phyloP scores from a whole-genome alignment of 768 basidiomycete genomes.

The Cystobasidium ongulense region DNA sequence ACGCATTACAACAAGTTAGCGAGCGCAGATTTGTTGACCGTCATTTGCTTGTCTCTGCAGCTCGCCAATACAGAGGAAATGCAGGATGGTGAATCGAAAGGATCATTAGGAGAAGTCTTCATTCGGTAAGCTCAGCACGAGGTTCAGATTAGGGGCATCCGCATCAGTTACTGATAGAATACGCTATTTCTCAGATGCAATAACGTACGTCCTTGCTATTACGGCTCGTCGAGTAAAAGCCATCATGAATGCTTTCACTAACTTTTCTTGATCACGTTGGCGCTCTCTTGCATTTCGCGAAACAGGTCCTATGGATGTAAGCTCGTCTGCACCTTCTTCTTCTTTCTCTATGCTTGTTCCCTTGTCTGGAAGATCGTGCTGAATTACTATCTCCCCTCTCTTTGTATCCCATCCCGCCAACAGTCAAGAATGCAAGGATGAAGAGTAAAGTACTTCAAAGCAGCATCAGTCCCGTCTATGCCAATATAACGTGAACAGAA shows the following conservation, averaged over 20 bases:
- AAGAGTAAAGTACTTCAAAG: not conserved
- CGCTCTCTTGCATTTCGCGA: not conserved
- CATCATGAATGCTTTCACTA: not conserved
- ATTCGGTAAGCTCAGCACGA: conserved; percentile 70
- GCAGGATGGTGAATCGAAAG: conserved; percentile 89
- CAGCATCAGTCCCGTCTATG: too few species aligned
- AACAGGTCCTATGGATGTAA: conserved; percentile 31
- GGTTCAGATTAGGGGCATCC: too few species aligned
- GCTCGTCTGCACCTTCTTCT: not conserved
- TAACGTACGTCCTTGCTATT: conserved; percentile 30
- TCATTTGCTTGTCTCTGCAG: conserved; percentile 48
- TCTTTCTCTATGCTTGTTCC: not conserved
- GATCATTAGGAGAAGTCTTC: conserved; percentile 96
- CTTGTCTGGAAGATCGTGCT: too few species aligned
- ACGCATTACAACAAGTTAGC: conserved; percentile 31
- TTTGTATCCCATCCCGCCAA: not conserved
- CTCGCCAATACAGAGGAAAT: conserved; percentile 98
- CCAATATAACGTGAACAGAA: too few species aligned
- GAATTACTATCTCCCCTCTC: not conserved
- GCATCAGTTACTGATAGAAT: too few species aligned
- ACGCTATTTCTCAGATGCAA: conserved; percentile 39
- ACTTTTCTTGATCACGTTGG: conserved; percentile 7
- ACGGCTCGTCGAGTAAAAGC: too few species aligned
- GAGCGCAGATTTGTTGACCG: not conserved
- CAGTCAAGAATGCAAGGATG: conserved; percentile 31